A percentile compares a stretch with the other conserved stretches of the same genome.
Evolutionary conservation across 495 filamentous ascomycete species (phyloP).

Genomic region (Copromyces sp.): DNA sequence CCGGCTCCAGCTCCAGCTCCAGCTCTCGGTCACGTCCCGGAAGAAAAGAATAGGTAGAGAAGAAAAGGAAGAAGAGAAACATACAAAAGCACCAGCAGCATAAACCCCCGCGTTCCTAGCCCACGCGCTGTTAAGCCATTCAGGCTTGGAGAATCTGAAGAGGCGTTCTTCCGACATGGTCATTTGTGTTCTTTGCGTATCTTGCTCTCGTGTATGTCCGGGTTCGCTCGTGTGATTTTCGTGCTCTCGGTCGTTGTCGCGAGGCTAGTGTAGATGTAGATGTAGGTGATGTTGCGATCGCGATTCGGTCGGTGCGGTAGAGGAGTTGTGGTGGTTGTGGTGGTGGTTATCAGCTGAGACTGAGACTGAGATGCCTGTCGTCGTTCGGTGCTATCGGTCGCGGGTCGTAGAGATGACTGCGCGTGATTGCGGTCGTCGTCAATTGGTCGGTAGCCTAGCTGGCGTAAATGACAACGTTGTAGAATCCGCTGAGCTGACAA

Average conservation of each 20-base stretch:
- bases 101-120: slow-evolving; percentile 79
- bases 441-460: neutral
- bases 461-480: neutral
- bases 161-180: slow-evolving; percentile 54
- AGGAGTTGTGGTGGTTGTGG: neutral
- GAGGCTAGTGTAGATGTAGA: neutral
- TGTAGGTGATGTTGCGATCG: neutral
- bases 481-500: neutral
- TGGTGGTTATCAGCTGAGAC: neutral
- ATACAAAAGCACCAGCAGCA: slow-evolving; percentile 73
- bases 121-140: slow-evolving; percentile 83
- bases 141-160: slow-evolving; percentile 68
- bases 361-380: neutral
- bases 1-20: too few relatives aligned
- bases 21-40: neutral
- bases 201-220: neutral
- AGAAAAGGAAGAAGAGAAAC: slow-evolving; percentile 13
- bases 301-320: neutral
- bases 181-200: neutral
- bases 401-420: neutral
- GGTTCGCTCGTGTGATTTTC: neutral
- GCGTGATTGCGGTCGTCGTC: neutral
- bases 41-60: neutral
- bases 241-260: neutral
- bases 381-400: neutral